Evolutionary conservation across 2,329 filamentous ascomycete species (phyloP).

Genomic region (Fusarium metavorans): DNA sequence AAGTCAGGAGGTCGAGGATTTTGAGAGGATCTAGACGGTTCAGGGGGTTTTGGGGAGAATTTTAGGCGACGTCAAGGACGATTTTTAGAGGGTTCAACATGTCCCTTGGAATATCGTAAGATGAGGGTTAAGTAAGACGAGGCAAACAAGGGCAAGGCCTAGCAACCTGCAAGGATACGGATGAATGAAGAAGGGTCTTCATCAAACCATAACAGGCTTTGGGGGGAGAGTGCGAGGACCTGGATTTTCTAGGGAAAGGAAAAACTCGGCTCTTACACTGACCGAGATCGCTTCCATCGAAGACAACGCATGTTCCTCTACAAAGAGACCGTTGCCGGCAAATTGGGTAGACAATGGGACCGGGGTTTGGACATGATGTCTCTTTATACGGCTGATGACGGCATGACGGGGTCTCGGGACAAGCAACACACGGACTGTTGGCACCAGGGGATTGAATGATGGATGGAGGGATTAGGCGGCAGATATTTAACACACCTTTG

Average conservation of each 20-base stretch:
- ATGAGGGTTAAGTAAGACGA: not conserved
- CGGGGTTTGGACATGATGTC: constrained; percentile 28
- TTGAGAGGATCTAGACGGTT: constrained; percentile 39
- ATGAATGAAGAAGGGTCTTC: not conserved
- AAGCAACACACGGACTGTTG: constrained; percentile 7
- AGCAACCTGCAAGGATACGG: not conserved
- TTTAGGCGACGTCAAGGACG: not conserved
- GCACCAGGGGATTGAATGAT: not conserved
- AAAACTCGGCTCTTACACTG: not conserved
- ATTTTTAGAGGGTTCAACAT: constrained; percentile 43
- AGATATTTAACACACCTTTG: not conserved
- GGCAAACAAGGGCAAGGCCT: not conserved
- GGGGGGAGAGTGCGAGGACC: not conserved
- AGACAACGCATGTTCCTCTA: constrained; percentile 18
- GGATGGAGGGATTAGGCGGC: not conserved
- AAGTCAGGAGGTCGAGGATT: constrained; percentile 52
- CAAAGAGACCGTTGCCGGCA: constrained; percentile 9
- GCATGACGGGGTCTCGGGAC: constrained; percentile 5
- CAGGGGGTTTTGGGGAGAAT: not conserved
- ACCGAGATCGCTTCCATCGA: not conserved
- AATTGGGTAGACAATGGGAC: constrained; percentile 22
- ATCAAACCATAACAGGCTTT: not conserved
- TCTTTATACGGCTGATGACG: constrained; percentile 16
- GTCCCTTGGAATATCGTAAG: not conserved
- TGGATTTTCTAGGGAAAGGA: not conserved